Evolutionary conservation across 176 grass and related monocot species (phyloP).

Genomic region (Tuctoria greenei): DNA sequence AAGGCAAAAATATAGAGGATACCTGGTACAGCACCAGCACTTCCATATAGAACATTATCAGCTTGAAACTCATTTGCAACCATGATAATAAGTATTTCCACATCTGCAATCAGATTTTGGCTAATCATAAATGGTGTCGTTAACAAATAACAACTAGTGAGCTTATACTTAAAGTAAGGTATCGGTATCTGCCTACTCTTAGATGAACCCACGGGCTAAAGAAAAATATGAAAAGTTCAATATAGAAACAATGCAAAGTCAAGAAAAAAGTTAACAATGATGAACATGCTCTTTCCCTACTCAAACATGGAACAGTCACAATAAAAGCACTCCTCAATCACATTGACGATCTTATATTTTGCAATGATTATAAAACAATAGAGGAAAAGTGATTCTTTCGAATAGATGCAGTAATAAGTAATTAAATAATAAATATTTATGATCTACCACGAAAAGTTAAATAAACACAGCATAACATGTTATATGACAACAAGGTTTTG

Average conservation of each 20-base stretch:
- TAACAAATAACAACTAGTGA: slow-evolving; percentile 4
- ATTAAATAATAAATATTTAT: not conserved
- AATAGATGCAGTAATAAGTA: slow-evolving; percentile 2
- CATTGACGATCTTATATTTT: not conserved
- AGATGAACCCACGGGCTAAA: not conserved
- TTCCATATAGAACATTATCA: slow-evolving; percentile 94
- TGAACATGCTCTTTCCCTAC: not conserved
- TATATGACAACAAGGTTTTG: not conserved
- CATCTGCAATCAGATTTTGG: slow-evolving; percentile 54
- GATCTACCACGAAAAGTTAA: slow-evolving; percentile 1
- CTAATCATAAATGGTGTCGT: slow-evolving; percentile 12
- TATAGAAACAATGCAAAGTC: not conserved
- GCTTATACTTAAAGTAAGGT: not conserved
- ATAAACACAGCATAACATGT: not conserved
- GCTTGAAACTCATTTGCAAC: slow-evolving; percentile 97
- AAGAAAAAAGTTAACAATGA: not conserved
- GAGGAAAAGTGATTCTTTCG: not conserved
- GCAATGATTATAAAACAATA: not conserved
- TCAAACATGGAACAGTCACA: not conserved
- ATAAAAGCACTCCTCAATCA: not conserved
- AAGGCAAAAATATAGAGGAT: slow-evolving; percentile 36
- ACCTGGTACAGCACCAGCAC: slow-evolving; percentile 73
- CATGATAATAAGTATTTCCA: slow-evolving; percentile 91
- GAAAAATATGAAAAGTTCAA: not conserved
- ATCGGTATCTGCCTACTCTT: not conserved